Conservation (phyloP, 345 rosid species). For the Salix dunnii region DNA sequence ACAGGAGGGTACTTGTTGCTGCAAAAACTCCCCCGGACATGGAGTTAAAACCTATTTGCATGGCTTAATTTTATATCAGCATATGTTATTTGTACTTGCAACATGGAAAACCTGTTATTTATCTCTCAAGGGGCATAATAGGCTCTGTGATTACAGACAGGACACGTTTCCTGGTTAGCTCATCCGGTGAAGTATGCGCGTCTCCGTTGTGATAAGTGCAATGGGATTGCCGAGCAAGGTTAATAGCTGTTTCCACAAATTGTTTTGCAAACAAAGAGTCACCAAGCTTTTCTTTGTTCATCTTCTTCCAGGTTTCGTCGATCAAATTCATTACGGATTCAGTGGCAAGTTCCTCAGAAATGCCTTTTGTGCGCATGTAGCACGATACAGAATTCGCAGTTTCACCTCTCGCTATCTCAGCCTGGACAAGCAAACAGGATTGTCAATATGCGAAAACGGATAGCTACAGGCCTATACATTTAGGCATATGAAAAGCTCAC, state of each 20-base stretch:
- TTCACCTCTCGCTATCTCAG: slow-evolving; percentile 38
- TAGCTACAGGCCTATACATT: neutral
- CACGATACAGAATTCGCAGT: slow-evolving; percentile 27
- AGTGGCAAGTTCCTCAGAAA: slow-evolving; percentile 26
- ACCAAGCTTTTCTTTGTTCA: slow-evolving; percentile 19
- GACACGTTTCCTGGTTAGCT: slow-evolving; percentile 17
- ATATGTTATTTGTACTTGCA: no score
- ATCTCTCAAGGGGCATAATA: neutral
- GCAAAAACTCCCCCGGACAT: no score
- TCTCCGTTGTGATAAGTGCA: slow-evolving; percentile 40
- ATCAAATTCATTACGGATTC: slow-evolving; percentile 22
- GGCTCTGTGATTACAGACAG: slow-evolving; percentile 32
- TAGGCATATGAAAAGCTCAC: slow-evolving; percentile 12
- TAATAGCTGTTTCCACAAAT: slow-evolving; percentile 21
- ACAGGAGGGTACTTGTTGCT: no score
- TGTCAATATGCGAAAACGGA: neutral
- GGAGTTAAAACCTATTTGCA: no score
- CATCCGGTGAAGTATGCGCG: slow-evolving; percentile 34
- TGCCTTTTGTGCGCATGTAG: slow-evolving; percentile 33
- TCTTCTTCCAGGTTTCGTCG: slow-evolving; percentile 34
- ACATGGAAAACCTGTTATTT: no score
- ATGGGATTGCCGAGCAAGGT: slow-evolving; percentile 33
- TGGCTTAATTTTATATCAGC: no score
- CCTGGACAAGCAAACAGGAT: slow-evolving; percentile 15
- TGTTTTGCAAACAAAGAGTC: slow-evolving; percentile 10